phyloP scores from a whole-genome alignment of 257 asterid species.

The Rehmannia glutinosa region DNA sequence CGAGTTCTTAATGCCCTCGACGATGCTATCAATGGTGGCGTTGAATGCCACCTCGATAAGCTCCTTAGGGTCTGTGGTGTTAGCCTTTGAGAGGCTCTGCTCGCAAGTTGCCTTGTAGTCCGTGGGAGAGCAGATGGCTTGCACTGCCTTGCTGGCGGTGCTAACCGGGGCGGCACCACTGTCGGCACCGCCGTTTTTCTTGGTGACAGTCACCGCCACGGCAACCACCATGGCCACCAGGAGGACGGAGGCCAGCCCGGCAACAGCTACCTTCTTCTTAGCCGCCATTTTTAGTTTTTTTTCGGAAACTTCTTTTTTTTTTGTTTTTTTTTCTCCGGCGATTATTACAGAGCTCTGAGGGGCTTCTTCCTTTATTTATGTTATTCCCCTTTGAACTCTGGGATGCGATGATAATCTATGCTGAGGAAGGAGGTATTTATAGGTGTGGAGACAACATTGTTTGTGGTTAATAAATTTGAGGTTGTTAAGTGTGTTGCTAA shows the following conservation, averaged over 20 bases:
- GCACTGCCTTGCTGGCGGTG: conserved; percentile 30
- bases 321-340: neutral
- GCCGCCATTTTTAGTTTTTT: conserved; percentile 20
- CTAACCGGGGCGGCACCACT: neutral
- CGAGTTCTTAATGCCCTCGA: conserved; percentile 31
- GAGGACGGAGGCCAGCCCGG: conserved; percentile 41
- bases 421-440: neutral
- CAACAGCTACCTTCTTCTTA: conserved; percentile 30
- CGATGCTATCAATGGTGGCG: conserved; percentile 27
- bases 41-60: conserved; percentile 47
- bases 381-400: conserved; percentile 13
- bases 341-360: conserved; percentile 17
- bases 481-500: too few species aligned
- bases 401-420: neutral
- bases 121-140: conserved; percentile 48
- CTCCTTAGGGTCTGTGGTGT: conserved; percentile 50
- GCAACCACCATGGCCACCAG: conserved; percentile 55
- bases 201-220: conserved; percentile 27
- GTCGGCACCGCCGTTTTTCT: neutral
- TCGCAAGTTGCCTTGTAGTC: conserved; percentile 57
- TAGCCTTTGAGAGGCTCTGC: conserved; percentile 39
- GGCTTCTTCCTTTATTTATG: neutral
- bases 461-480: too few species aligned
- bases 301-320: neutral
- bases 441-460: too few species aligned